A percentile compares a stretch with the other conserved stretches of the same genome.
Evolutionary conservation across 2,329 filamentous ascomycete species (phyloP).

Genomic region (Trichoderma sp.): DNA sequence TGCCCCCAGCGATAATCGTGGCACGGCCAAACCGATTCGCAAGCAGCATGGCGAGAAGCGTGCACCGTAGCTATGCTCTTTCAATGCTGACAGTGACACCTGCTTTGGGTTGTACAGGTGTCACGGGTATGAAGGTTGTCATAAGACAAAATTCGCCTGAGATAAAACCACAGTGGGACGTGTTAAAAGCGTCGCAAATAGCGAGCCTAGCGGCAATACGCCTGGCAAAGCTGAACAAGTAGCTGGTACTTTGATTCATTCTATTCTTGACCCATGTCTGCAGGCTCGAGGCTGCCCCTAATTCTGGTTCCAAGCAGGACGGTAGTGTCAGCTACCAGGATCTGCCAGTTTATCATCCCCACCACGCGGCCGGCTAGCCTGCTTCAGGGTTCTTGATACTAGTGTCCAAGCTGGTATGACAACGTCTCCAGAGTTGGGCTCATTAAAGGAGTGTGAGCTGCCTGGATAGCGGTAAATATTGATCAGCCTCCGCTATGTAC

Average conservation of each 20-base stretch:
- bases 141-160: neutral
- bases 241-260: neutral
- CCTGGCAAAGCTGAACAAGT: neutral
- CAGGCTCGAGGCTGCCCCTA: neutral
- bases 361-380: neutral
- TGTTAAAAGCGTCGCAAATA: neutral
- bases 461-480: neutral
- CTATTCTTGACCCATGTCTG: neutral
- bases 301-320: neutral
- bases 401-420: neutral
- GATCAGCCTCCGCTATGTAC: constrained; percentile 4
- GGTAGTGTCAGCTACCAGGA: neutral
- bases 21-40: constrained; percentile 12
- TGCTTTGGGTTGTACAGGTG: neutral
- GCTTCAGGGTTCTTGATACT: neutral
- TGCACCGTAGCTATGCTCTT: neutral
- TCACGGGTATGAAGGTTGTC: constrained; percentile 3
- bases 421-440: neutral
- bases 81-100: neutral
- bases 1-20: constrained; percentile 10
- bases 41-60: constrained; percentile 9
- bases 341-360: neutral
- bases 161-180: neutral
- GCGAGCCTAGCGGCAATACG: neutral
- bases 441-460: neutral